Base-by-base conservation (phyloP, 164 flowering plant genomes). In the Buxus sempervirens region DNA sequence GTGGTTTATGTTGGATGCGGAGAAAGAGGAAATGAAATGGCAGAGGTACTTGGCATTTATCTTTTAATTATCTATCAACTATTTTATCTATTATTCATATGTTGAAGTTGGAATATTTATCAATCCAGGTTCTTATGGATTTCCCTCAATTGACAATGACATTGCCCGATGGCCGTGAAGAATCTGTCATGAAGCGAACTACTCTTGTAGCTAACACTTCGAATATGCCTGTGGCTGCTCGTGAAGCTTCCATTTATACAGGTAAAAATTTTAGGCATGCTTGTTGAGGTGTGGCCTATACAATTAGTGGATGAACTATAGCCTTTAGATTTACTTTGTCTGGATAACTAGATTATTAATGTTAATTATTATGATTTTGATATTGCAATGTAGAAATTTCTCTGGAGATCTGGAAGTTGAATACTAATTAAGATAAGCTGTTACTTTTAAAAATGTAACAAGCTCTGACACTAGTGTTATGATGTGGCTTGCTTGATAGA, bases 151-250 rank as follows among this genome's bases (percentile, higher is more conserved):
- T 96, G 83, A 96, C 99, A 62, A 96, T 96, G 99, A 96, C 99
- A 66, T 78, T 96, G 74, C 99, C 99, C 81, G 99, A 96, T 86
- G 99, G 99, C 53, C 96, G 99, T 78, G 99, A 96, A 82, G 99
- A 96, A 80, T 96, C 99, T 79, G 99, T 96, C 67, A 96, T 96
- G 99, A 96, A 96, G 82, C 97, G 99, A 26, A 96, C 99, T 22
- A 96, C 99, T 58, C 97, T 96, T 75, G 99, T 96, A 53, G 99
- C 99, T 63, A 96, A 96, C 81, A 96, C 99, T 67, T 96, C 99
- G 59, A 96, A 96, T 77, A 96, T 96, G 99, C 99, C 99, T 64
- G 99, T 96, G 87, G 99, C 99, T 86, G 99, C 99, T 72, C 91
- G 99, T 69, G 99, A 96, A 80, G 99, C 99, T 69, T 96, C 99